These are phyloP conservation scores for Chimonanthus praecox DNA, from an alignment of 164 flowering plant species.

Conservation along the genomic window DNA sequence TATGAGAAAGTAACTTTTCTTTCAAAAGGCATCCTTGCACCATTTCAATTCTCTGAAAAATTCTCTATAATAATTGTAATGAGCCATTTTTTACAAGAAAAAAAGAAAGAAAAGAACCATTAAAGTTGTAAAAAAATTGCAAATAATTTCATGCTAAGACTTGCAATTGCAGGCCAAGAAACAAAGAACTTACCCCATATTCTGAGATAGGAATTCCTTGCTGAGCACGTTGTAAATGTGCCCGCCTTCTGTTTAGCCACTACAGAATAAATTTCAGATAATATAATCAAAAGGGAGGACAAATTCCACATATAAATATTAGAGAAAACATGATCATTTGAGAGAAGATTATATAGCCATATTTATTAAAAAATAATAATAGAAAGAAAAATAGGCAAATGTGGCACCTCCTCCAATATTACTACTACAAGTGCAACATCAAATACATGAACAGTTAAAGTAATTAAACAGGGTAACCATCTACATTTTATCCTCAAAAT, in stretches of 20 bases:
- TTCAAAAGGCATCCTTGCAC: neutral
- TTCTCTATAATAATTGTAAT: neutral
- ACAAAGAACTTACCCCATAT: conserved; percentile 57
- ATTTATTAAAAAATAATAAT: too few relatives aligned
- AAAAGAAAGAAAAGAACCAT: neutral
- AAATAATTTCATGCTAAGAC: neutral
- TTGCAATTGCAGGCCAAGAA: neutral
- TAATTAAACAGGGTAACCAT: neutral
- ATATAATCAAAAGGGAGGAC: neutral
- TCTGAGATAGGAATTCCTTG: conserved; percentile 97
- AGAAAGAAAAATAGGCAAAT: neutral
- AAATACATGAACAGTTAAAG: neutral
- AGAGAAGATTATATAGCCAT: neutral
- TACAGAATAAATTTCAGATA: conserved; percentile 20
- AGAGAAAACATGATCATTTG: neutral
- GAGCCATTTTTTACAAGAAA: neutral
- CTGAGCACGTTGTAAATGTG: conserved; percentile 79
- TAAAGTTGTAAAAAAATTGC: neutral
- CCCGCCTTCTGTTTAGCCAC: conserved; percentile 87
- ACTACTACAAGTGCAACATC: neutral
- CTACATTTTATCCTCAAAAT: neutral
- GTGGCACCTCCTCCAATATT: too few relatives aligned
- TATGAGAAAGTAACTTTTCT: too few relatives aligned
- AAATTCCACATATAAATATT: neutral
- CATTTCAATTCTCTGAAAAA: neutral